A percentile compares a stretch with the other conserved stretches of the same genome.
phyloP scores from a whole-genome alignment of 768 basidiomycete species.

The Fomitopsis serialis region DNA sequence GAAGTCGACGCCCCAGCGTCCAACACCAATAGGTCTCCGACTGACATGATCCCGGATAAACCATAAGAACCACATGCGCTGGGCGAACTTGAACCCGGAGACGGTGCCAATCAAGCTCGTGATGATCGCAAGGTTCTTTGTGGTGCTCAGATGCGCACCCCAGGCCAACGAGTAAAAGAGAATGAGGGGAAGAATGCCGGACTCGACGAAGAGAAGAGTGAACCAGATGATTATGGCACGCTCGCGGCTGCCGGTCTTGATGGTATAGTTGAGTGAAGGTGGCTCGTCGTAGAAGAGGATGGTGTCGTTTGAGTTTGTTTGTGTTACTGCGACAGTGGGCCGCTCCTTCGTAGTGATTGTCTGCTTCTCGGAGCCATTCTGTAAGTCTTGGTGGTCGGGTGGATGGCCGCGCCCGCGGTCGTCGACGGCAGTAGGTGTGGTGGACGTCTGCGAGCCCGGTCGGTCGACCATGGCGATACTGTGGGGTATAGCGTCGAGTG shows the following conservation, averaged over 20 bases:
- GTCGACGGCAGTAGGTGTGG: too few species aligned
- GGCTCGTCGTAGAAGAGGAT: too few species aligned
- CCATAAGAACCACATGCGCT: conserved; percentile 21
- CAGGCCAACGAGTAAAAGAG: conserved; percentile 25
- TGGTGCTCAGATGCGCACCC: conserved; percentile 24
- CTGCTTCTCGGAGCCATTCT: too few species aligned
- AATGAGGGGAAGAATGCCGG: conserved; percentile 26
- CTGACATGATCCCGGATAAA: conserved; percentile 17
- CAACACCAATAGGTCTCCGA: conserved; percentile 23
- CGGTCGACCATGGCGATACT: too few species aligned
- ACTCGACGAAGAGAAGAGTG: conserved; percentile 23
- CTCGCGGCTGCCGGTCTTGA: conserved; percentile 17
- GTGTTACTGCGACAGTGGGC: too few species aligned
- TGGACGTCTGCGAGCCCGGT: too few species aligned
- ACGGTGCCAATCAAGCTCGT: conserved; percentile 26
- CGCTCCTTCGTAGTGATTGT: too few species aligned
- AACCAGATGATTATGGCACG: conserved; percentile 22
- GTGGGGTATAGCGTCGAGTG: too few species aligned
- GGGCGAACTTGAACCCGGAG: conserved; percentile 23
- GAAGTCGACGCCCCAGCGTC: conserved; percentile 23
- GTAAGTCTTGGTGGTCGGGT: too few species aligned
- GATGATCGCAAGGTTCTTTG: conserved; percentile 28
- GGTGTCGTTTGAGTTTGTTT: too few species aligned
- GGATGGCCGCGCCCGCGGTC: too few species aligned
- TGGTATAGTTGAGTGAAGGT: too few species aligned